phyloP scores from a whole-genome alignment of 352 stramenopile genomes.

The Phytophthora syringae region DNA sequence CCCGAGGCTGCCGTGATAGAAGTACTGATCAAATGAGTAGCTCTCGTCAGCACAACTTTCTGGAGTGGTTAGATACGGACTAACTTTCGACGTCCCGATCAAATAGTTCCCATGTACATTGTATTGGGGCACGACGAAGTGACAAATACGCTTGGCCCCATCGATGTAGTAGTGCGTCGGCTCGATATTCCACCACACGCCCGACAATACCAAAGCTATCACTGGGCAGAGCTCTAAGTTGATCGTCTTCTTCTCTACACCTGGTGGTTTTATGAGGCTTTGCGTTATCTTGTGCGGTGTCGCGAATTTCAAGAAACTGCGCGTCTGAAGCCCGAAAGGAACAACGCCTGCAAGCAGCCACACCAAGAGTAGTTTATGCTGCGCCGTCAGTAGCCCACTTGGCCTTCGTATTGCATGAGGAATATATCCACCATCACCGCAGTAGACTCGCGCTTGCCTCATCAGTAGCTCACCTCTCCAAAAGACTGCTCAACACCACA shows the following conservation, averaged over 20 bases:
- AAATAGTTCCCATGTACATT: constrained; percentile 11
- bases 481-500: too few relatives aligned
- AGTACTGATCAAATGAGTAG: constrained; percentile 1
- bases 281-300: constrained; percentile 23
- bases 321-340: constrained; percentile 20
- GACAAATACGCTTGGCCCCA: constrained; percentile 3
- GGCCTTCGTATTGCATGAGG: too few relatives aligned
- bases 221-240: constrained; percentile 9
- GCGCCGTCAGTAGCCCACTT: constrained; percentile 3
- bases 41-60: constrained; percentile 6
- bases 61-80: background rate
- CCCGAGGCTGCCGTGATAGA: constrained; percentile 16
- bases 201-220: constrained; percentile 8
- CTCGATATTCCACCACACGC: constrained; percentile 34
- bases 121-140: constrained; percentile 21
- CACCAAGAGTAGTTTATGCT: too few relatives aligned
- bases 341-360: constrained; percentile 15
- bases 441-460: too few relatives aligned
- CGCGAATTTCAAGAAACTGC: constrained; percentile 25
- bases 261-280: background rate
- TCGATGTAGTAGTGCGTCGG: constrained; percentile 16
- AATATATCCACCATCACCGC: too few relatives aligned
- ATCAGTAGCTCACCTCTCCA: too few relatives aligned
- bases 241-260: background rate
- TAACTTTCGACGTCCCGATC: constrained; percentile 1